Conservation (phyloP, 1,139 yeast genomes). For the Magnusiomyces tetraspermus region DNA sequence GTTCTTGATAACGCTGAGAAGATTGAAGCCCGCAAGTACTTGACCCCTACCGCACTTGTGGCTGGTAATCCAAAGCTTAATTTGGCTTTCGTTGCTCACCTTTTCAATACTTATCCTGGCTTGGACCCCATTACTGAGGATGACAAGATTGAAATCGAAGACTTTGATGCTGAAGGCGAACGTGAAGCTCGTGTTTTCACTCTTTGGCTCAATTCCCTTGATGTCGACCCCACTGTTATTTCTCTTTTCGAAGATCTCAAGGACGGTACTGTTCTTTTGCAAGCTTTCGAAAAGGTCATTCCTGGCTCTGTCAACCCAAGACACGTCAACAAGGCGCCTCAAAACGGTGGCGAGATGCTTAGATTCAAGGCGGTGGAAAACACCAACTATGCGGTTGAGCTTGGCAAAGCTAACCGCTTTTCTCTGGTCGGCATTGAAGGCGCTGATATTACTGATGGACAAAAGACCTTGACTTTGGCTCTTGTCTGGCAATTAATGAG, state of each 20-base stretch:
- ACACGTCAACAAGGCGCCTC: slow-evolving; percentile 75
- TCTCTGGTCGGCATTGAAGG: slow-evolving; percentile 98
- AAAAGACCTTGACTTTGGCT: slow-evolving; percentile 81
- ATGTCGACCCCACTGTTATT: slow-evolving; percentile 90
- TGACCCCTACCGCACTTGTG: slow-evolving; percentile 86
- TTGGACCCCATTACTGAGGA: slow-evolving; percentile 89
- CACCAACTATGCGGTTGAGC: slow-evolving; percentile 90
- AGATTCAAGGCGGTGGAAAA: slow-evolving; percentile 94
- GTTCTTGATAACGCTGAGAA: slow-evolving; percentile 79
- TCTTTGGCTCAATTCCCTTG: slow-evolving; percentile 90
- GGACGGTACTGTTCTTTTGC: slow-evolving; percentile 81
- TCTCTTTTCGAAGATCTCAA: slow-evolving; percentile 88
- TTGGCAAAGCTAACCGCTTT: slow-evolving; percentile 86
- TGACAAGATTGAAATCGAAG: slow-evolving; percentile 75
- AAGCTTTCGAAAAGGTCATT: slow-evolving; percentile 91
- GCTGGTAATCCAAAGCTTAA: slow-evolving; percentile 96
- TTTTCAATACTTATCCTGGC: slow-evolving; percentile 95
- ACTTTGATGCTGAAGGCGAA: slow-evolving; percentile 98
- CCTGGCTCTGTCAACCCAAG: slow-evolving; percentile 82
- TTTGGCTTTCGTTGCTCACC: slow-evolving; percentile 92
- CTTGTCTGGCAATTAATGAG: slow-evolving; percentile 99
- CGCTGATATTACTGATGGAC: slow-evolving; percentile 92
- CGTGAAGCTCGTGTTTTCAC: slow-evolving; percentile 98
- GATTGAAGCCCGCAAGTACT: slow-evolving; percentile 84
- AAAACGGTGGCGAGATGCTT: slow-evolving; percentile 59